A percentile compares a stretch with the other conserved stretches of the same genome.
phyloP scores from a whole-genome alignment of 441 rosid species.

The Pelargonium fulgidum region DNA sequence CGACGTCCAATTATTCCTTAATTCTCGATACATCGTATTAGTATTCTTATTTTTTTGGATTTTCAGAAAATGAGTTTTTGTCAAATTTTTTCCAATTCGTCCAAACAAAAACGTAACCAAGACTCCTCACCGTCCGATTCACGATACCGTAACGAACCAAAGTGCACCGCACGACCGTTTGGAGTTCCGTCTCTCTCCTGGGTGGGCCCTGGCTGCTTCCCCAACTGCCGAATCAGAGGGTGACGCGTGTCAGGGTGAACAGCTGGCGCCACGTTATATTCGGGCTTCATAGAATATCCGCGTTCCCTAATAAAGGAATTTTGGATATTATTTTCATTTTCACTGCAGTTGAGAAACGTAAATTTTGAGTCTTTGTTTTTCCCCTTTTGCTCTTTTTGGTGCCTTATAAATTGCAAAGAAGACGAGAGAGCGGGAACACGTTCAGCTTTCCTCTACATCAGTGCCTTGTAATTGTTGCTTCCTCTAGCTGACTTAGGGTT shows the following conservation, averaged over 20 bases:
- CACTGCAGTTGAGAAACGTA: background rate
- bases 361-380: background rate
- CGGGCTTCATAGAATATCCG: background rate
- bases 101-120: background rate
- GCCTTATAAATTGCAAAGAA: conserved; percentile 34
- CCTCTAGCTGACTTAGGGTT: conserved; percentile 1
- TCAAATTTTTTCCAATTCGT: background rate
- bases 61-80: too few species aligned
- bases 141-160: conserved; percentile 19
- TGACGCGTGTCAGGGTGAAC: conserved; percentile 18
- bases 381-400: background rate
- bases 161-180: conserved; percentile 41
- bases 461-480: conserved; percentile 12
- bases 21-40: too few species aligned
- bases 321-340: background rate
- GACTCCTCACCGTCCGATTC: background rate
- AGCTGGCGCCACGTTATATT: conserved; percentile 26
- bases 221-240: conserved; percentile 1
- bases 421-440: conserved; percentile 53
- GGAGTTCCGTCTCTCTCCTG: conserved; percentile 31
- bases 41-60: too few species aligned
- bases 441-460: conserved; percentile 22
- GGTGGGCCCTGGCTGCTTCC: conserved; percentile 24
- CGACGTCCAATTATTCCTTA: too few species aligned
- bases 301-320: background rate